phyloP scores from a whole-genome alignment of 2,329 filamentous ascomycete species.

The Colletotrichum liriopes region DNA sequence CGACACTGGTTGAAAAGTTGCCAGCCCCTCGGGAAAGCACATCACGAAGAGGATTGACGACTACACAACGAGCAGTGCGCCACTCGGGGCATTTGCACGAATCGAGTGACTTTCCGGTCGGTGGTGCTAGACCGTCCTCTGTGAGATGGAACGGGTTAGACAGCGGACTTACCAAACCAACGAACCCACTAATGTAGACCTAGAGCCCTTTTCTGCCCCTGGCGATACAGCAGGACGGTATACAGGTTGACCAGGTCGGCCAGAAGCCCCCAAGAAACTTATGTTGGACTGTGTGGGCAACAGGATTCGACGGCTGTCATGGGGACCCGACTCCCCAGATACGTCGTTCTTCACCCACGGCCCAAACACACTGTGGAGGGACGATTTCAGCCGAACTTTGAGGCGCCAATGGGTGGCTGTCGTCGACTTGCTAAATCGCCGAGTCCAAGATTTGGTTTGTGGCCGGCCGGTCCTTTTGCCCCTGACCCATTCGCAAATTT shows the following conservation, averaged over 20 bases:
- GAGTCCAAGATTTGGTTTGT: neutral
- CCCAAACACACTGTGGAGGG: constrained; percentile 9
- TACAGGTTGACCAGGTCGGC: neutral
- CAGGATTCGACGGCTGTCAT: neutral
- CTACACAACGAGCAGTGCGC: neutral
- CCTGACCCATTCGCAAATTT: neutral
- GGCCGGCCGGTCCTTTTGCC: neutral
- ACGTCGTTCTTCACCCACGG: neutral
- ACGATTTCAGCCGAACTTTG: neutral
- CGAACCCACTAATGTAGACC: neutral
- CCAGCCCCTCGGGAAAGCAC: neutral
- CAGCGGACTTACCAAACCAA: neutral
- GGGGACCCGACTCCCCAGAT: neutral
- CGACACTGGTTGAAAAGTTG: neutral
- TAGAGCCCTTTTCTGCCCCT: neutral
- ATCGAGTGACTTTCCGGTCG: neutral
- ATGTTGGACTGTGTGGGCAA: neutral
- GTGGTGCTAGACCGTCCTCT: neutral
- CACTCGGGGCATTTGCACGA: neutral
- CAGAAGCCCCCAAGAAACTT: neutral
- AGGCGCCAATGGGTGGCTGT: constrained; percentile 1
- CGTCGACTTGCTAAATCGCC: constrained; percentile 13
- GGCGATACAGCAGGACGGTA: neutral
- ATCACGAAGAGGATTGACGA: neutral
- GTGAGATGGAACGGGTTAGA: neutral